phyloP scores from a whole-genome alignment of 768 basidiomycete species.

The Rubroboletus satanas region DNA sequence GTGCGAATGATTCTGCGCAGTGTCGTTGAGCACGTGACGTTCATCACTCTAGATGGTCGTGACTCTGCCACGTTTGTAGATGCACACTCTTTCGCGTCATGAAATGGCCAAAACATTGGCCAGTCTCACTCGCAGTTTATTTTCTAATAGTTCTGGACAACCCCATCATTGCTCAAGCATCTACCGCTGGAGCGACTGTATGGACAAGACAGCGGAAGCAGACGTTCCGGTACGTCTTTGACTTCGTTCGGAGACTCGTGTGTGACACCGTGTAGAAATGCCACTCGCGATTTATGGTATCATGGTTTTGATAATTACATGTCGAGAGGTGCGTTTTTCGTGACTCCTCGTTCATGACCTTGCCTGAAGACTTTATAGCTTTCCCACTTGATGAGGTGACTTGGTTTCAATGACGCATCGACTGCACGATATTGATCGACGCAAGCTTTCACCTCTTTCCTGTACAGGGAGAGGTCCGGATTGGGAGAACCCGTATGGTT shows the following conservation, averaged over 20 bases:
- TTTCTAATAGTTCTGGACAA: constrained; percentile 38
- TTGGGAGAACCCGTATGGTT: constrained; percentile 72
- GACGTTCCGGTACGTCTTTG: constrained; percentile 46
- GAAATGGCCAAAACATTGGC: constrained; percentile 49
- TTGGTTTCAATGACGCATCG: constrained; percentile 3
- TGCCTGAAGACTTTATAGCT: constrained; percentile 42
- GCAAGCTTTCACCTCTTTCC: constrained; percentile 80
- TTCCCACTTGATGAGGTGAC: constrained; percentile 82
- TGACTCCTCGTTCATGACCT: constrained; percentile 3
- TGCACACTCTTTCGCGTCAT: constrained; percentile 21
- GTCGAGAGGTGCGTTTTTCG: constrained; percentile 56
- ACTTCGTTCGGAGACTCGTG: neutral
- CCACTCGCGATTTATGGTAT: constrained; percentile 77
- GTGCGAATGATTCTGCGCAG: neutral
- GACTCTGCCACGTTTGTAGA: constrained; percentile 23
- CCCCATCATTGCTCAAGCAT: constrained; percentile 12
- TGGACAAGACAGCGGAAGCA: constrained; percentile 61
- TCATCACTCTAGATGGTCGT: neutral
- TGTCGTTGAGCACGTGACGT: constrained; percentile 20
- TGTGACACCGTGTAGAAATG: constrained; percentile 45
- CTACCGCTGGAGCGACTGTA: constrained; percentile 25
- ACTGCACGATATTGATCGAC: constrained; percentile 13
- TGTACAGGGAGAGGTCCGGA: constrained; percentile 88
- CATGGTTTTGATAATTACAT: constrained; percentile 91
- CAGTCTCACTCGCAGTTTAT: constrained; percentile 41